Evolutionary conservation across 1,139 yeast genomes (phyloP).

Genomic region (Hansenula lynferdii): DNA sequence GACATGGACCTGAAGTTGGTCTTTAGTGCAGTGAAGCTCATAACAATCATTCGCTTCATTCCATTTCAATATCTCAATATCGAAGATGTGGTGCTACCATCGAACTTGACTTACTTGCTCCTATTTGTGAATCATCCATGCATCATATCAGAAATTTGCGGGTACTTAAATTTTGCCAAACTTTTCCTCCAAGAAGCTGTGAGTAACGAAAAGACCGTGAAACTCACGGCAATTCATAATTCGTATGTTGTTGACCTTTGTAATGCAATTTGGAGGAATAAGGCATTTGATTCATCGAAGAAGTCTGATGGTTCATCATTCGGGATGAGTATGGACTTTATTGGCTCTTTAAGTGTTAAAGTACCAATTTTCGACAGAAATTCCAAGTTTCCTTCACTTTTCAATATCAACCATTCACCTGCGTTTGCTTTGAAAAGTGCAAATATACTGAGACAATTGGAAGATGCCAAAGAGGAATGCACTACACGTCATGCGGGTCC

Average conservation of each 20-base stretch:
- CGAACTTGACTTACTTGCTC: conserved; percentile 32
- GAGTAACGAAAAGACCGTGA: conserved; percentile 21
- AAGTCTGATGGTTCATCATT: conserved; percentile 34
- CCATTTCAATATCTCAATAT: conserved; percentile 22
- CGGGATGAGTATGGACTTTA: conserved; percentile 28
- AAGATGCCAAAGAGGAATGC: conserved; percentile 33
- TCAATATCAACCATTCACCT: conserved; percentile 52
- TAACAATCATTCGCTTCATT: conserved; percentile 20
- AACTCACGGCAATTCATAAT: conserved; percentile 39
- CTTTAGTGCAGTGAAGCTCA: conserved; percentile 16
- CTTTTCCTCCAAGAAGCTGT: conserved; percentile 21
- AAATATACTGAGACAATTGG: conserved; percentile 40
- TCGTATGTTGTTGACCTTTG: conserved; percentile 55
- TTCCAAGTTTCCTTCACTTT: conserved; percentile 32
- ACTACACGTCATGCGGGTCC: conserved; percentile 43
- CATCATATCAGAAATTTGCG: conserved; percentile 43
- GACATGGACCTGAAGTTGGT: conserved; percentile 16
- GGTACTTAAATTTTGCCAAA: conserved; percentile 43
- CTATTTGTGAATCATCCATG: conserved; percentile 38
- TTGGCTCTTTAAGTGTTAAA: conserved; percentile 31
- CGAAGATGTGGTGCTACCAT: conserved; percentile 33
- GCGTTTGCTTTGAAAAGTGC: conserved; percentile 45
- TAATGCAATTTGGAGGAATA: conserved; percentile 61
- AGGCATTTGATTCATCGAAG: conserved; percentile 26
- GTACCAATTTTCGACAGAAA: conserved; percentile 32